Percentiles rank a stretch among this genome's conserved stretches.
Conservation (phyloP, 805 yeast species). For the Lachancea fermentati region DNA sequence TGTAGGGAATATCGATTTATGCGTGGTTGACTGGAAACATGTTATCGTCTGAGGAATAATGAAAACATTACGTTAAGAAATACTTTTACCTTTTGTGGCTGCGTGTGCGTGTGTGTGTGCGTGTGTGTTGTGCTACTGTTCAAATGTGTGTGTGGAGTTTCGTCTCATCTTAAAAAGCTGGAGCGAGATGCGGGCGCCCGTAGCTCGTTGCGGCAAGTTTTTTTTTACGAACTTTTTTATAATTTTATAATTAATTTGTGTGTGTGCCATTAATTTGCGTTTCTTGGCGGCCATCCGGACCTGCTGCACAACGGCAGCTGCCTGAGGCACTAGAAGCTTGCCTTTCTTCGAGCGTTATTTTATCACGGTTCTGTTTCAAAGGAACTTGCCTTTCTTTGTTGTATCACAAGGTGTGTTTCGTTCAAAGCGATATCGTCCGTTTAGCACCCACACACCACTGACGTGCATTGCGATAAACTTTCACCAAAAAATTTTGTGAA, state of each 20-base stretch:
- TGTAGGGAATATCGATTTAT: background rate
- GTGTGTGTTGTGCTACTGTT: slow-evolving; percentile 5
- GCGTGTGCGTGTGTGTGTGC: slow-evolving; percentile 1
- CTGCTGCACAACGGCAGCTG: no score
- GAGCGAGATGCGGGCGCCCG: background rate
- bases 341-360: no score
- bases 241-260: slow-evolving; percentile 5
- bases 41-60: background rate
- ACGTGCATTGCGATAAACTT: background rate
- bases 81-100: background rate
- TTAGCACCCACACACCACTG: background rate
- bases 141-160: slow-evolving; percentile 9
- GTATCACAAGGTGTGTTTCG: no score
- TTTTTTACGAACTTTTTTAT: slow-evolving; percentile 3
- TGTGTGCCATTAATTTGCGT: slow-evolving; percentile 2
- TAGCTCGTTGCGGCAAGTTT: background rate
- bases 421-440: no score
- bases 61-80: background rate
- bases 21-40: background rate
- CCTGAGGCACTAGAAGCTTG: no score
- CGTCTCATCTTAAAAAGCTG: background rate
- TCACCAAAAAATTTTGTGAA: background rate
- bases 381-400: no score
- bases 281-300: no score
- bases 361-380: no score